Evolutionary conservation across 2,329 filamentous ascomycete genomes (phyloP), one percentile per base, ranked within the genome.

Genomic region (Fusarium newnesense): DNA sequence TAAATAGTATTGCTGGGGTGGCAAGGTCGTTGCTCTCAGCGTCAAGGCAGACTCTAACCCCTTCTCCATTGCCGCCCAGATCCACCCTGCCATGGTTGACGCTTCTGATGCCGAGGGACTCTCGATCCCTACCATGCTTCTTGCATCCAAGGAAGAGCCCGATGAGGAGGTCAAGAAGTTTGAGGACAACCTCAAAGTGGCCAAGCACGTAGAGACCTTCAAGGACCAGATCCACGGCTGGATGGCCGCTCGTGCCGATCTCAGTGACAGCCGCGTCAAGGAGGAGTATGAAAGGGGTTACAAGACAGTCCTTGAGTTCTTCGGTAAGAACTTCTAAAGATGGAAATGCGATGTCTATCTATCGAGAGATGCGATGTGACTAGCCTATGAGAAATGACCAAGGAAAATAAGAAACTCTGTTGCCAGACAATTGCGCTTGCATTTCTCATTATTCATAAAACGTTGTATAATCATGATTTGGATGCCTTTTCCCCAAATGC

Each of bases 191-290:
- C 84, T 93, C 58, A 83, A 81, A 34, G 87, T 83, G 5, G 81
- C 87, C 65, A 89, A 90, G 77, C 86, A 90, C 70, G 87, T 92
- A 60, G 91, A 93, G 84, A 90, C 80, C n/a, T 93, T 92, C 77
- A 76, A 77, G 30, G 90, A 90, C 76, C 91, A 92, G 85, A 87
- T 91, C 78, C 92, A 94, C 81, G 92, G 92, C 49, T 94, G 91
- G 91, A 94, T 93, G 92, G 90, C 89, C 3, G 91, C 92, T 2
- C 87, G 91, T 32, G 85, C 87, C 0, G 83, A 93, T 76, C 82
- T 93, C 36, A 83, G 85, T 39, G 83, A 91, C 52, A 82, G 85
- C 54, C 86, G 85, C 46, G 87, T 90, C 77, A 88, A 87, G 80
- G 86, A 87, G 73, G 91, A 91, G 82, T 91, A 91, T 70, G 84